Evolutionary conservation across 2,329 filamentous ascomycete species (phyloP).

Genomic region (Zopfia rhizophila): DNA sequence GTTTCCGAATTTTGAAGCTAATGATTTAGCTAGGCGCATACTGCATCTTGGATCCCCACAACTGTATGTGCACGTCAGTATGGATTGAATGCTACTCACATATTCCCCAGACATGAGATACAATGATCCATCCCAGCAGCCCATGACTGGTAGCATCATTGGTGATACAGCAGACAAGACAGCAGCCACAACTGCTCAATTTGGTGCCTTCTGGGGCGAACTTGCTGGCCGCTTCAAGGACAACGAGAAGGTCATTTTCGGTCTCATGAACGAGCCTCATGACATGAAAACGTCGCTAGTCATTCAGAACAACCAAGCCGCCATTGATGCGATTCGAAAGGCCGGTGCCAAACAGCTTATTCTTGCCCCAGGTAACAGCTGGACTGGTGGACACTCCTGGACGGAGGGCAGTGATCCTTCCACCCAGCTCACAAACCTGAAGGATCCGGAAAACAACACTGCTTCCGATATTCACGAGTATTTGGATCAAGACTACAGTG

Average conservation of each 20-base stretch:
- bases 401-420: constrained; percentile 52
- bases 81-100: constrained; percentile 27
- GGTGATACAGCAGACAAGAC: constrained; percentile 56
- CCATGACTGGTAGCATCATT: constrained; percentile 60
- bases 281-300: constrained; percentile 59
- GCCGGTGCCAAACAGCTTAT: constrained; percentile 58
- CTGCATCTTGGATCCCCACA: constrained; percentile 63
- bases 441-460: constrained; percentile 59
- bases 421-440: constrained; percentile 54
- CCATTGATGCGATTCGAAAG: constrained; percentile 57
- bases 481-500: constrained; percentile 59
- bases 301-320: constrained; percentile 59
- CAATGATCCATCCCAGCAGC: constrained; percentile 60
- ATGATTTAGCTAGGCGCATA: constrained; percentile 39
- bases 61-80: constrained; percentile 29
- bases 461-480: constrained; percentile 63
- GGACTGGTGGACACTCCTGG: constrained; percentile 60
- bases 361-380: constrained; percentile 59
- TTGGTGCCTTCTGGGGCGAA: constrained; percentile 61
- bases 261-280: constrained; percentile 61
- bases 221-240: constrained; percentile 57
- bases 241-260: constrained; percentile 61
- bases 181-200: constrained; percentile 60
- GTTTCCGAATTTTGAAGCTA: neutral
- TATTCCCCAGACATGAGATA: constrained; percentile 59